These are phyloP conservation scores for Hyphopichia khmerensis DNA, from an alignment of 1,139 yeast genomes.

Conservation along the genomic window DNA sequence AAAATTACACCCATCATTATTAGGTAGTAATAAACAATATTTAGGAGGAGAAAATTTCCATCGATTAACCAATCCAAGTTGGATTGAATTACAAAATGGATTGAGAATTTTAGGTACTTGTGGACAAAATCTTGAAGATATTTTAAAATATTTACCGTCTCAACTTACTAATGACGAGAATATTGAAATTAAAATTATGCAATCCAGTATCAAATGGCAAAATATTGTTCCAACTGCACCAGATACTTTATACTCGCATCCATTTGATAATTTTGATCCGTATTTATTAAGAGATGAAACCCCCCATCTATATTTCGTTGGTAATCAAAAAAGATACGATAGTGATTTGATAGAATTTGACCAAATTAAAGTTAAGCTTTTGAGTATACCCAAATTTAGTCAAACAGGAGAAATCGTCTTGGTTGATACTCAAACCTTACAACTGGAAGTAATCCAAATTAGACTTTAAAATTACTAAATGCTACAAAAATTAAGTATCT, in stretches of 20 bases:
- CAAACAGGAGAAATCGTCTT: conserved; percentile 67
- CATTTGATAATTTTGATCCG: conserved; percentile 79
- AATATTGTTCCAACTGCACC: conserved; percentile 94
- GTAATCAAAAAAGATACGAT: conserved; percentile 70
- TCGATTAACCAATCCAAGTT: conserved; percentile 72
- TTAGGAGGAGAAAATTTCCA: conserved; percentile 41
- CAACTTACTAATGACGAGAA: conserved; percentile 19
- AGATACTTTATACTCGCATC: conserved; percentile 89
- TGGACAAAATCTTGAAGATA: conserved; percentile 84
- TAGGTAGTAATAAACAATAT: conserved; percentile 47
- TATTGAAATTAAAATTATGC: conserved; percentile 51
- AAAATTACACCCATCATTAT: conserved; percentile 75
- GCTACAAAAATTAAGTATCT: no score
- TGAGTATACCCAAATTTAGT: conserved; percentile 72
- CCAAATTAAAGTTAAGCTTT: conserved; percentile 42
- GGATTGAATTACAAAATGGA: conserved; percentile 53
- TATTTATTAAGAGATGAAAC: conserved; percentile 64
- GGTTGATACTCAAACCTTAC: conserved; percentile 58
- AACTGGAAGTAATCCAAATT: conserved; percentile 47
- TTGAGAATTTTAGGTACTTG: conserved; percentile 66
- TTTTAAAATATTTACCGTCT: conserved; percentile 56
- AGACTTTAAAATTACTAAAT: no score
- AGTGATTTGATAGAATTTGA: conserved; percentile 27
- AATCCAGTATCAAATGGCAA: conserved; percentile 76
- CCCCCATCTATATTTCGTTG: conserved; percentile 85